Evolutionary conservation across 1,284 basidiomycete species (phyloP), one percentile per base, ranked within the genome.

Genomic region (Microstroma glucosiphilum): DNA sequence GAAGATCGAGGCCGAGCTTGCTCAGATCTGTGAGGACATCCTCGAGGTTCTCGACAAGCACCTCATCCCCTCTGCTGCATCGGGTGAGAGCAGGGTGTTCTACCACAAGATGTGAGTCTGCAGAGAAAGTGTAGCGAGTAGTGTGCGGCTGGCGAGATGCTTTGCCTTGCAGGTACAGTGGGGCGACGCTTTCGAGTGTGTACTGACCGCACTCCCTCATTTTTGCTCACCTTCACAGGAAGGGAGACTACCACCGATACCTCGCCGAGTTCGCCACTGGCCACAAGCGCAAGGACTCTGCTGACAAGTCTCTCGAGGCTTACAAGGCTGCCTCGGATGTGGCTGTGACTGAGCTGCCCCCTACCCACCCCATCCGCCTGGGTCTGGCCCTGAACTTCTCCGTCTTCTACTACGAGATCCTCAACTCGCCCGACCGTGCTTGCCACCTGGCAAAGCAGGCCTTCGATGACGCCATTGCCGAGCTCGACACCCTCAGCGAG

Each of bases 231-330:
- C 7, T 57, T 58, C 56, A 61, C 74, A 96, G 92, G 92, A 98
- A 94, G 96, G 94, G 96, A 82, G 96, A 98, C 83, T 98, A 98
- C 85, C 94, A 98, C 87, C 93, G 94, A 78, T 98, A 97, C 85
- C 91, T 98, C 73, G 94, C 96, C 79, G 94, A 98, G 84, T 98
- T 98, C 80, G 94, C 96, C 65, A 93, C 92, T 61, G 94, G 94
- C 78, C 92, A 97, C 84, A 94, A 94, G 87, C 89, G 94, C 83
- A 94, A 96, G 86, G 91, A 92, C 80, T 91, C 89, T 77, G 92
- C 94, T 74, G 93, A 97, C 86, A 96, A 96, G 86, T 97, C 96
- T 25, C 86, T 97, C 78, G 92, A 93, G 83, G 92, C 94, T 61
- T 98, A 98, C 89, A 98, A 98, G 89, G 90, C 91, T 70, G 94